A percentile compares a stretch with the other conserved stretches of the same genome.
These are phyloP conservation scores for Ophiostoma sp. DNA, from an alignment of 2,329 filamentous ascomycete genomes.

Conservation along the genomic window DNA sequence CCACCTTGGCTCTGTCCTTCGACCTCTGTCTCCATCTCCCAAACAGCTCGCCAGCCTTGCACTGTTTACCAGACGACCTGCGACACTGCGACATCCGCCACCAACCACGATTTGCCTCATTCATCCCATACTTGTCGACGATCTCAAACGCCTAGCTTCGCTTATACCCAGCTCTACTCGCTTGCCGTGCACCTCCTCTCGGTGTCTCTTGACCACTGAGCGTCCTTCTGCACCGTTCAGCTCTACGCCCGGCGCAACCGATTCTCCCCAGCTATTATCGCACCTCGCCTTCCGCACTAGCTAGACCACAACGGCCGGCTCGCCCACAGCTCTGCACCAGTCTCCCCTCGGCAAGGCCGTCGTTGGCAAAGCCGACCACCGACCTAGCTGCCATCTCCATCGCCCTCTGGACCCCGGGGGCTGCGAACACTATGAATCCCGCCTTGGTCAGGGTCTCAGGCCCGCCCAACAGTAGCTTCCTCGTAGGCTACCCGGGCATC, in stretches of 20 bases:
- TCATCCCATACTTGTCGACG: not conserved
- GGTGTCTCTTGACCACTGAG: not conserved
- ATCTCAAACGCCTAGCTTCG: not conserved
- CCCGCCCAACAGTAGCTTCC: slow-evolving; percentile 92
- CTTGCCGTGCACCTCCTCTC: not conserved
- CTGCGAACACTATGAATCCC: slow-evolving; percentile 31
- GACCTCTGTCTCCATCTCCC: slow-evolving; percentile 2
- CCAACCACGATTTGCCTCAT: slow-evolving; percentile 1
- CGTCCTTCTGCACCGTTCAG: not conserved
- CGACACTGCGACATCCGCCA: not conserved
- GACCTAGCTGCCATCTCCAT: not conserved
- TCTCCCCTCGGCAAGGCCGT: not conserved
- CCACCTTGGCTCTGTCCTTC: slow-evolving; percentile 3
- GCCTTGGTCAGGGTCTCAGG: slow-evolving; percentile 85
- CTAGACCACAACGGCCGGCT: not conserved
- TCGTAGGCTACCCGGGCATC: slow-evolving; percentile 96
- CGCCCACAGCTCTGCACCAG: not conserved
- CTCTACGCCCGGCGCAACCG: not conserved
- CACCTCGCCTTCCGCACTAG: not conserved
- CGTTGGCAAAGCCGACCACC: too few species aligned
- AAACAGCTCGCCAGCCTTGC: slow-evolving; percentile 1
- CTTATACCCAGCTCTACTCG: not conserved
- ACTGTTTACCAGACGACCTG: not conserved
- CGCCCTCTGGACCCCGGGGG: slow-evolving; percentile 21
- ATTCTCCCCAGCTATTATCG: not conserved